These are phyloP conservation scores for Globisporangium paroecandrum DNA, from an alignment of 352 stramenopile species.

Conservation along the genomic window DNA sequence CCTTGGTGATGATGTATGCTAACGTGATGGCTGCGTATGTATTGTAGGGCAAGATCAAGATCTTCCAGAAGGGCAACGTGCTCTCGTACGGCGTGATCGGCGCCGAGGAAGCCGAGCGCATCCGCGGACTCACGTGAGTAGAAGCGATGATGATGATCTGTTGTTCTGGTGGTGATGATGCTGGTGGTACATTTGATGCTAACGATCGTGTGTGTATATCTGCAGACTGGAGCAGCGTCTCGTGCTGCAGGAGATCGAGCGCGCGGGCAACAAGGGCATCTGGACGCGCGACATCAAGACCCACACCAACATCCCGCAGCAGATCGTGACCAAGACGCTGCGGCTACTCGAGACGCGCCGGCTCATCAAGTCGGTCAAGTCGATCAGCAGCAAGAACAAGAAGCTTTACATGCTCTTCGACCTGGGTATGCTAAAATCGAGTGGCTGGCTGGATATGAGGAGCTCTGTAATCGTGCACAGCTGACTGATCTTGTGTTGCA, in stretches of 20 bases:
- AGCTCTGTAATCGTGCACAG: not conserved
- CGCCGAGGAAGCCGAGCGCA: slow-evolving; percentile 80
- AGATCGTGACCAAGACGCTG: slow-evolving; percentile 98
- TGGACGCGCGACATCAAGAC: slow-evolving; percentile 98
- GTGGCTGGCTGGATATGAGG: not conserved
- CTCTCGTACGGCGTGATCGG: slow-evolving; percentile 81
- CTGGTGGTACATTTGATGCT: not conserved
- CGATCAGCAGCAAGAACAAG: slow-evolving; percentile 98
- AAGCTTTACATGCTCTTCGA: slow-evolving; percentile 99
- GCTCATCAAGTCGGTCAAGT: slow-evolving; percentile 99
- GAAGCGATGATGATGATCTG: not conserved
- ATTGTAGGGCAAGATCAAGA: slow-evolving; percentile 77
- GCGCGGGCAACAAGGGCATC: slow-evolving; percentile 96
- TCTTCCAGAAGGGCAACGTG: slow-evolving; percentile 85
- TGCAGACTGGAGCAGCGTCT: slow-evolving; percentile 76
- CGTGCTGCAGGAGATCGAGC: slow-evolving; percentile 94
- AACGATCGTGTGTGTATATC: not conserved
- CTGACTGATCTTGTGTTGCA: slow-evolving; percentile 13
- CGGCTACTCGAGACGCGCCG: slow-evolving; percentile 94
- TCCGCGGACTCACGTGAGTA: slow-evolving; percentile 79
- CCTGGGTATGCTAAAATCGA: slow-evolving; percentile 43
- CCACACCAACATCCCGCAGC: slow-evolving; percentile 96
- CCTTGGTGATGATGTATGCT: not conserved
- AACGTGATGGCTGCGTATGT: not conserved
- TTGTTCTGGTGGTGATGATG: slow-evolving; percentile 1